These are phyloP conservation scores for Trypethelium eluteriae DNA, from an alignment of 495 filamentous ascomycete genomes.

Conservation along the genomic window DNA sequence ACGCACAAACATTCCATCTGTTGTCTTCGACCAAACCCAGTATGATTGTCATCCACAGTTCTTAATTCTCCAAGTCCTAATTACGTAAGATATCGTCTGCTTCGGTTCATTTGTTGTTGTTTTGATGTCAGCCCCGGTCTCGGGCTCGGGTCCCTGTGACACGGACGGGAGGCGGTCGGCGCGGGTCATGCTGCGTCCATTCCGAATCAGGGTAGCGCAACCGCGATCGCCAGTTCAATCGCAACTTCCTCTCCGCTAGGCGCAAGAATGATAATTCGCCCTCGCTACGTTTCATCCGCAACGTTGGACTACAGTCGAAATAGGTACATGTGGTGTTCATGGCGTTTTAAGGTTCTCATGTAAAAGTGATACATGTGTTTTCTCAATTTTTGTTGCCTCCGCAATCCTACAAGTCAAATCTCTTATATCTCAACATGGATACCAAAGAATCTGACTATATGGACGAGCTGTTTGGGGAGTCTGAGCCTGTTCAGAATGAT, in stretches of 20 bases:
- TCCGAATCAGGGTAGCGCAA: neutral
- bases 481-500: slow-evolving; percentile 43
- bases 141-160: neutral
- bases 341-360: neutral
- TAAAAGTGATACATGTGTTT: slow-evolving; percentile 10
- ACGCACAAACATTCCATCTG: too few relatives aligned
- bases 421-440: slow-evolving; percentile 52
- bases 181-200: neutral
- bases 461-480: slow-evolving; percentile 68
- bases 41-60: too few relatives aligned
- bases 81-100: neutral
- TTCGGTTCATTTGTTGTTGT: neutral
- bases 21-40: too few relatives aligned
- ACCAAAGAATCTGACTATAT: slow-evolving; percentile 56
- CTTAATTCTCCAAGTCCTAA: too few relatives aligned
- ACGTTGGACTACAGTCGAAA: neutral
- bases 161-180: neutral
- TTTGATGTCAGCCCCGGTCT: neutral
- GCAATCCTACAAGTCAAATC: neutral
- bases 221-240: slow-evolving; percentile 16
- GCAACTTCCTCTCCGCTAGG: slow-evolving; percentile 37
- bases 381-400: neutral
- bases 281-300: neutral
- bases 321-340: neutral
- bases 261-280: slow-evolving; percentile 49